These are phyloP conservation scores for Malus asiatica DNA, from an alignment of 306 rosid species.

Conservation along the genomic window DNA sequence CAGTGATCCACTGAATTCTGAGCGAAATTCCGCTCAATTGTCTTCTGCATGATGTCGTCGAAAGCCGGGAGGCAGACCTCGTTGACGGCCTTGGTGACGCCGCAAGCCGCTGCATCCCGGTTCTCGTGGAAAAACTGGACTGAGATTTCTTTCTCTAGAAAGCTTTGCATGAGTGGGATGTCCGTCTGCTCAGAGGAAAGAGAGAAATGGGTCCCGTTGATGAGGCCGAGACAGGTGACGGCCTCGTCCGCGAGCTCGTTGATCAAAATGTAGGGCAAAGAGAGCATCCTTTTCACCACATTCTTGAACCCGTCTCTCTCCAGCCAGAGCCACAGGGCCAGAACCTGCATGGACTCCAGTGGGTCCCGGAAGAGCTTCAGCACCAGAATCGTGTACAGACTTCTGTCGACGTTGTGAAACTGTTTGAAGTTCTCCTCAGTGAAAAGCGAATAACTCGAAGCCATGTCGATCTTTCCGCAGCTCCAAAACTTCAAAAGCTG, in stretches of 20 bases:
- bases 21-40: conserved; percentile 1
- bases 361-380: conserved; percentile 44
- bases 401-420: conserved; percentile 54
- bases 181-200: conserved; percentile 4
- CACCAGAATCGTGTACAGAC: conserved; percentile 42
- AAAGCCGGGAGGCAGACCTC: conserved; percentile 39
- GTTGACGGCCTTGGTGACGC: conserved; percentile 13
- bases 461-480: not conserved
- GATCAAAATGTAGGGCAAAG: conserved; percentile 38
- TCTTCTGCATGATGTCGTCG: conserved; percentile 40
- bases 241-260: conserved; percentile 64
- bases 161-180: conserved; percentile 39
- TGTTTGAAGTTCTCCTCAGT: conserved; percentile 37
- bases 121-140: conserved; percentile 20
- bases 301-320: conserved; percentile 45
- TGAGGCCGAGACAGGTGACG: conserved; percentile 27
- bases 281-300: conserved; percentile 22
- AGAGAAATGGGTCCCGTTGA: conserved; percentile 6
- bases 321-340: conserved; percentile 72
- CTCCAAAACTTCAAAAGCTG: not conserved
- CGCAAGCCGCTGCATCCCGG: conserved; percentile 11
- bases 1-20: not conserved
- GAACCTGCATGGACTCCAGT: conserved; percentile 42
- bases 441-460: conserved; percentile 2
- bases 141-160: conserved; percentile 35